Conservation (phyloP, 208 protist species). For the Giardia muris region DNA sequence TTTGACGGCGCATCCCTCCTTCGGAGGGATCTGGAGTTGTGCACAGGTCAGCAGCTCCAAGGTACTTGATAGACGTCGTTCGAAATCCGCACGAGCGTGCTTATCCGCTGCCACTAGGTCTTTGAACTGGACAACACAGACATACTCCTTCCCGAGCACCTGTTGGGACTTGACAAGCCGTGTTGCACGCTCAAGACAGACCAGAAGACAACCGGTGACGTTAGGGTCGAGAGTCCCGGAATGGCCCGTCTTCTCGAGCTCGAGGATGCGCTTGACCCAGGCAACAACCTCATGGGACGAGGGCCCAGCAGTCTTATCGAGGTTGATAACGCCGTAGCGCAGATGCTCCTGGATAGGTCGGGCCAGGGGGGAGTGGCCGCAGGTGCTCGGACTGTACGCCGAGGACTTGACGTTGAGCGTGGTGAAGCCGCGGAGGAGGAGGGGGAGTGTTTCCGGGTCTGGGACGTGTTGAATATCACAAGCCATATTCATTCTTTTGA, state of each 20-base stretch:
- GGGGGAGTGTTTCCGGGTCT: not conserved
- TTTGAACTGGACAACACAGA: slow-evolving; percentile 84
- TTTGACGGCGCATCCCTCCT: slow-evolving; percentile 85
- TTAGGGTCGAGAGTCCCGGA: slow-evolving; percentile 92
- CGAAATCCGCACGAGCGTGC: not conserved
- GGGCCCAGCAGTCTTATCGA: slow-evolving; percentile 99
- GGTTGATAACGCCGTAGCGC: slow-evolving; percentile 95
- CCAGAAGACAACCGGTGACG: slow-evolving; percentile 91
- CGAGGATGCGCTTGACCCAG: slow-evolving; percentile 94
- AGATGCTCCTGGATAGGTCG: slow-evolving; percentile 85
- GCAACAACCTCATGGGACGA: slow-evolving; percentile 99
- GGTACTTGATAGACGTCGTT: slow-evolving; percentile 45
- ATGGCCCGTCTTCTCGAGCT: slow-evolving; percentile 95
- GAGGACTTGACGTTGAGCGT: slow-evolving; percentile 81
- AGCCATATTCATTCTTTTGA: no score
- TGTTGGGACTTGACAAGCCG: slow-evolving; percentile 98
- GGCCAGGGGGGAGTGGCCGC: slow-evolving; percentile 82
- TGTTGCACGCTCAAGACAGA: slow-evolving; percentile 93
- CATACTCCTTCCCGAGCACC: slow-evolving; percentile 91
- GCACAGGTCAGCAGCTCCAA: slow-evolving; percentile 86
- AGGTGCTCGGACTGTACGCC: slow-evolving; percentile 83
- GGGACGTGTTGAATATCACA: not conserved
- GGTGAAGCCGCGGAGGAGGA: slow-evolving; percentile 69
- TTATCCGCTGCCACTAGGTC: slow-evolving; percentile 19
- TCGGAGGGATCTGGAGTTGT: slow-evolving; percentile 92